Conservation (phyloP, 352 stramenopile species). For the Globisporangium radiosum region DNA sequence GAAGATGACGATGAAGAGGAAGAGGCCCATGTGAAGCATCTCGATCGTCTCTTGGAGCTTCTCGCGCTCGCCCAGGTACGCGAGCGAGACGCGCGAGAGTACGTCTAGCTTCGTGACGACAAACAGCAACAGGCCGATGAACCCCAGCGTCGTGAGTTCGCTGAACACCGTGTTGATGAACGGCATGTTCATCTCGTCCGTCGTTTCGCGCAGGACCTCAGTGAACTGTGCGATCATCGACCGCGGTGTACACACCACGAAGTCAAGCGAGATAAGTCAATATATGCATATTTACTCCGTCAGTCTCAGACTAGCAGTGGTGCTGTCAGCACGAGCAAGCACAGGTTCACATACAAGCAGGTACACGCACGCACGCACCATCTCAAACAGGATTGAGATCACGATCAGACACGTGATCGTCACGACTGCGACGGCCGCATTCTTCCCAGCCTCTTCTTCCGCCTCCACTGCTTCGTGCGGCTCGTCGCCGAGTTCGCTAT, state of each 20-base stretch:
- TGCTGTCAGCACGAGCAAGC: neutral
- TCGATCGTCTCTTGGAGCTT: constrained; percentile 73
- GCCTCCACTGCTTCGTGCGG: constrained; percentile 8
- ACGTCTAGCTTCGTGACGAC: constrained; percentile 61
- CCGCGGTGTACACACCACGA: too few relatives aligned
- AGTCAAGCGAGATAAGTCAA: too few relatives aligned
- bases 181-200: constrained; percentile 65
- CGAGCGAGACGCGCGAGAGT: constrained; percentile 33
- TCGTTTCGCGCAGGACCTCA: constrained; percentile 39
- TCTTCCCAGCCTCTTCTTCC: constrained; percentile 14
- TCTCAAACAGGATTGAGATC: constrained; percentile 63
- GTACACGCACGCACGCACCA: constrained; percentile 12
- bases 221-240: constrained; percentile 9
- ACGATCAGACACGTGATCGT: constrained; percentile 53
- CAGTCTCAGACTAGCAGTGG: neutral
- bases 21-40: constrained; percentile 73
- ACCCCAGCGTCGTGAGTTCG: constrained; percentile 67
- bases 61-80: constrained; percentile 28
- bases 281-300: too few relatives aligned
- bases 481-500: neutral
- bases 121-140: constrained; percentile 59
- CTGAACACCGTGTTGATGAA: constrained; percentile 66
- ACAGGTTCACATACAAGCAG: neutral
- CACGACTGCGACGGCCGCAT: constrained; percentile 36
- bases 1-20: constrained; percentile 81